These are phyloP conservation scores for Neurospora sp. DNA, from an alignment of 495 filamentous ascomycete genomes.

Conservation along the genomic window DNA sequence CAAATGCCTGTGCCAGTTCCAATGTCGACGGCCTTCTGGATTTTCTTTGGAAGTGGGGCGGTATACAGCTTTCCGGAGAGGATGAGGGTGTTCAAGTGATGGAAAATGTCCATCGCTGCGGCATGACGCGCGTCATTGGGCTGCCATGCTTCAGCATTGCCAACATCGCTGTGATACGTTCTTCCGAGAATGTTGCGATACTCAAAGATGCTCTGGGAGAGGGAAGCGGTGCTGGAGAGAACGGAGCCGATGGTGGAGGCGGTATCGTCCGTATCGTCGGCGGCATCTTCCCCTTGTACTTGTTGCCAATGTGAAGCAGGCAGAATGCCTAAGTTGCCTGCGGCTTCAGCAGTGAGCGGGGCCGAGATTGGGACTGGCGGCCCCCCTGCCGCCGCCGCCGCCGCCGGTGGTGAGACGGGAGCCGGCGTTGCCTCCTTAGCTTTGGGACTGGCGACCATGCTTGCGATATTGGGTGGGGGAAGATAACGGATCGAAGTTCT, in stretches of 20 bases:
- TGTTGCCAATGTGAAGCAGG: background rate
- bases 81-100: slow-evolving; percentile 15
- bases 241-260: background rate
- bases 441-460: background rate
- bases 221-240: slow-evolving; percentile 27
- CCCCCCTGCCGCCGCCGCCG: background rate
- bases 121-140: slow-evolving; percentile 18
- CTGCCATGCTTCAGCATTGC: slow-evolving; percentile 6
- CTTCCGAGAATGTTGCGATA: slow-evolving; percentile 36
- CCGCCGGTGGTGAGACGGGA: background rate
- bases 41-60: slow-evolving; percentile 39
- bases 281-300: background rate
- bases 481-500: background rate
- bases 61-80: slow-evolving; percentile 46
- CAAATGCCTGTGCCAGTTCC: slow-evolving; percentile 38
- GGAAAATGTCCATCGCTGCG: slow-evolving; percentile 12
- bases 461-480: background rate
- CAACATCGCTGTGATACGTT: slow-evolving; percentile 22
- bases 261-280: background rate
- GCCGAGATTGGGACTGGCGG: background rate
- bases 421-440: background rate
- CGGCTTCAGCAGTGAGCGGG: background rate
- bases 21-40: slow-evolving; percentile 46
- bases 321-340: background rate
- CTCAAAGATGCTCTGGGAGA: slow-evolving; percentile 35